phyloP scores from a whole-genome alignment of 345 rosid species.

The Litchi chinensis region DNA sequence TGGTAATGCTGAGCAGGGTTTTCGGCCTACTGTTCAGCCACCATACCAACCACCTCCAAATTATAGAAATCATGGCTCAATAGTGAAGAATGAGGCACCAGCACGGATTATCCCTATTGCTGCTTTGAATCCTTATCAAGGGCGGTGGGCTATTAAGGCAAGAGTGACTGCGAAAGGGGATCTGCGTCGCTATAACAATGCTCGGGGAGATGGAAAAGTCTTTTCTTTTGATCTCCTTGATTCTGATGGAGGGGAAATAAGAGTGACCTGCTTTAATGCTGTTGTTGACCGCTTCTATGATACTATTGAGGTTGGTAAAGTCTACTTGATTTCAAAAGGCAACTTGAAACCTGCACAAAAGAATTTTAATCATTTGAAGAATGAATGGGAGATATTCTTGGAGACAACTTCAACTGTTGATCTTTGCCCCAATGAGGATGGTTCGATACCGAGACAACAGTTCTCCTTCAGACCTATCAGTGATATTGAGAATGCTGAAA shows the following conservation, averaged over 20 bases:
- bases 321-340: slow-evolving; percentile 84
- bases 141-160: slow-evolving; percentile 93
- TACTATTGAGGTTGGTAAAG: slow-evolving; percentile 74
- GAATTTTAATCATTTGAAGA: slow-evolving; percentile 88
- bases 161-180: slow-evolving; percentile 93
- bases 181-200: slow-evolving; percentile 83
- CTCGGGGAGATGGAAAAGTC: slow-evolving; percentile 90
- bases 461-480: slow-evolving; percentile 79
- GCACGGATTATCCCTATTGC: slow-evolving; percentile 76
- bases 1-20: slow-evolving; percentile 43
- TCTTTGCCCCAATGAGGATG: slow-evolving; percentile 78
- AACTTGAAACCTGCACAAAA: slow-evolving; percentile 85
- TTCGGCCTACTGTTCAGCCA: slow-evolving; percentile 72
- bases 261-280: slow-evolving; percentile 87
- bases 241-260: slow-evolving; percentile 89
- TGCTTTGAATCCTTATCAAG: slow-evolving; percentile 91
- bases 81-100: slow-evolving; percentile 90
- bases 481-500: slow-evolving; percentile 80
- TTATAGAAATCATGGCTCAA: slow-evolving; percentile 73
- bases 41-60: slow-evolving; percentile 77
- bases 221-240: slow-evolving; percentile 93
- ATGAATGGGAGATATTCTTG: slow-evolving; percentile 86
- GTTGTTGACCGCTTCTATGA: slow-evolving; percentile 82
- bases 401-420: slow-evolving; percentile 80
- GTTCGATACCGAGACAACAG: slow-evolving; percentile 82